These are phyloP conservation scores for Neurospora sp. DNA, from an alignment of 495 filamentous ascomycete species.

Conservation along the genomic window DNA sequence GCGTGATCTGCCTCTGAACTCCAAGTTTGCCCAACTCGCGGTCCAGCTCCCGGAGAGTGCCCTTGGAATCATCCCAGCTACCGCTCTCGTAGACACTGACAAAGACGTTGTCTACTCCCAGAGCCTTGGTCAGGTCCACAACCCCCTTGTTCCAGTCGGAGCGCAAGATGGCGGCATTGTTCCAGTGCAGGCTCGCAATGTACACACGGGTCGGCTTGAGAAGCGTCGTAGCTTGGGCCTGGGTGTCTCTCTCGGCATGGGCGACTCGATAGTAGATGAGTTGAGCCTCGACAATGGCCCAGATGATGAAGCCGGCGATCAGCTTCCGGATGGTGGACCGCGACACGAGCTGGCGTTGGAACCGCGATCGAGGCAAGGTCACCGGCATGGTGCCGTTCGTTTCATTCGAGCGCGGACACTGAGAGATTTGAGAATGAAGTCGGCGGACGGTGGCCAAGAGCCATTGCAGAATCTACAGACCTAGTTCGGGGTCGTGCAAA, in stretches of 20 bases:
- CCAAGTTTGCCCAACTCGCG: conserved; percentile 38
- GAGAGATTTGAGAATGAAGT: background rate
- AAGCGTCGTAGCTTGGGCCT: conserved; percentile 1
- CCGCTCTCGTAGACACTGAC: conserved; percentile 63
- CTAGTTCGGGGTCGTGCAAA: background rate
- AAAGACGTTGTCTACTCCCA: conserved; percentile 59
- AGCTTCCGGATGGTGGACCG: conserved; percentile 18
- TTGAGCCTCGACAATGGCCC: conserved; percentile 22
- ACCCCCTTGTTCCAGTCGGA: conserved; percentile 53
- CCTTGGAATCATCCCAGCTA: conserved; percentile 62
- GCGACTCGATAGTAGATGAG: conserved; percentile 19
- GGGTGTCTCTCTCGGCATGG: conserved; percentile 11
- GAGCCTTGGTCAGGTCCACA: conserved; percentile 39
- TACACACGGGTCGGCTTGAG: conserved; percentile 36
- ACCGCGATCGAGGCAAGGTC: conserved; percentile 7
- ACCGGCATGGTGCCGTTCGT: conserved; percentile 9
- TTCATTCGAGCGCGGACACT: conserved; percentile 2
- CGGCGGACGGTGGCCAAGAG: background rate
- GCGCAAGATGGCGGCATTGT: conserved; percentile 53
- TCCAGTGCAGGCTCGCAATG: conserved; percentile 62
- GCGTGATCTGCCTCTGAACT: conserved; percentile 42
- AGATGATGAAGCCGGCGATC: conserved; percentile 12
- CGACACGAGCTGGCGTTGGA: conserved; percentile 14
- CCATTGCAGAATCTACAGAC: background rate
- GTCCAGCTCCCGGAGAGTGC: conserved; percentile 51